Conservation (phyloP, 768 basidiomycete genomes). For the Lactifluus volemus region DNA sequence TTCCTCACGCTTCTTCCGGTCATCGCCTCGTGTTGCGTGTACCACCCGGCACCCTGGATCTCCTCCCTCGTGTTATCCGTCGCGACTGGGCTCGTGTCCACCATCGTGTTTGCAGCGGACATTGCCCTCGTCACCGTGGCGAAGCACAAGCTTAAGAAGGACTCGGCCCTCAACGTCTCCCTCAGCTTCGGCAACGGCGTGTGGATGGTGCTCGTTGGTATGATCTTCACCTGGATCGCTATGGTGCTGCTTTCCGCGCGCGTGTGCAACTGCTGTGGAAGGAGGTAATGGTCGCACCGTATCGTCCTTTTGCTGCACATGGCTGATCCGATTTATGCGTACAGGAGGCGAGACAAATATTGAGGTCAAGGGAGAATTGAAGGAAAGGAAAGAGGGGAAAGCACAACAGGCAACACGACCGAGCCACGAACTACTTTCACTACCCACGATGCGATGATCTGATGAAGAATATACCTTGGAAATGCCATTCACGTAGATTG, state of each 20-base stretch:
- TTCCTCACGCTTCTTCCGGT: constrained; percentile 40
- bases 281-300: background rate
- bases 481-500: background rate
- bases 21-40: constrained; percentile 24
- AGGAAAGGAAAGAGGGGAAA: background rate
- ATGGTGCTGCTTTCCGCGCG: constrained; percentile 54
- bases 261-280: constrained; percentile 59
- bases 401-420: background rate
- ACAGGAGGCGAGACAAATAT: background rate
- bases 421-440: background rate
- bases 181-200: constrained; percentile 58
- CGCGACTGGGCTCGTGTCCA: constrained; percentile 45
- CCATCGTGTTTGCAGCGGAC: constrained; percentile 52
- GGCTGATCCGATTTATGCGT: background rate
- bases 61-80: constrained; percentile 50
- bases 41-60: constrained; percentile 44
- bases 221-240: constrained; percentile 49
- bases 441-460: background rate
- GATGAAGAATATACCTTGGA: background rate
- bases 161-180: constrained; percentile 34
- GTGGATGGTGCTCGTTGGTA: constrained; percentile 60
- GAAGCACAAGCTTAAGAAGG: constrained; percentile 32
- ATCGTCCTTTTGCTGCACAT: background rate
- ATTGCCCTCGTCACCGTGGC: constrained; percentile 51
- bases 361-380: background rate